A percentile compares a stretch with the other conserved stretches of the same genome.
phyloP scores from a whole-genome alignment of 169 alveolate species.

The Plasmodium falciparum region DNA sequence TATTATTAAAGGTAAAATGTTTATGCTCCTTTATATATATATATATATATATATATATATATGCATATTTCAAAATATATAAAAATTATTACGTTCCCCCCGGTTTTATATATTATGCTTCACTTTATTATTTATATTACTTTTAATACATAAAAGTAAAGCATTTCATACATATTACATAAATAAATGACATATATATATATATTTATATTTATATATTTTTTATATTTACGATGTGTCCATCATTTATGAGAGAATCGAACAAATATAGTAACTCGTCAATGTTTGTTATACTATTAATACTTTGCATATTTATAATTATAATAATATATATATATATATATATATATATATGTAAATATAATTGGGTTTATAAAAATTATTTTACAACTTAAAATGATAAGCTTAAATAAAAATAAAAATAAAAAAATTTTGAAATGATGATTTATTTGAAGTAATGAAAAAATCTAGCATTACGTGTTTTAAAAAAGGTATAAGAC shows the following conservation, averaged over 20 bases:
- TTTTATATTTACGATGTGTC: slow-evolving; percentile 40
- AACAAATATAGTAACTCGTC: slow-evolving; percentile 43
- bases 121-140: background rate
- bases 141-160: background rate
- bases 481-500: no score
- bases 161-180: background rate
- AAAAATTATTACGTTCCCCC: no score
- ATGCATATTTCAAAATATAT: background rate
- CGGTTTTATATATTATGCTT: background rate
- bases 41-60: background rate
- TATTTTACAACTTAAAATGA: no score
- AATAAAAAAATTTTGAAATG: no score
- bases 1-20: background rate
- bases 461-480: no score
- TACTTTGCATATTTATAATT: slow-evolving; percentile 9
- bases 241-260: slow-evolving; percentile 65
- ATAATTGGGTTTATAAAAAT: no score
- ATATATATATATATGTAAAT: background rate
- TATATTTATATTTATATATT: background rate
- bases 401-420: no score
- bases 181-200: background rate
- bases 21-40: no score
- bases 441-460: no score
- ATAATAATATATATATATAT: background rate
- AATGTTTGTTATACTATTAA: slow-evolving; percentile 25